phyloP scores from a whole-genome alignment of 2,329 filamentous ascomycete species.

The Penicillium capsulatum region DNA sequence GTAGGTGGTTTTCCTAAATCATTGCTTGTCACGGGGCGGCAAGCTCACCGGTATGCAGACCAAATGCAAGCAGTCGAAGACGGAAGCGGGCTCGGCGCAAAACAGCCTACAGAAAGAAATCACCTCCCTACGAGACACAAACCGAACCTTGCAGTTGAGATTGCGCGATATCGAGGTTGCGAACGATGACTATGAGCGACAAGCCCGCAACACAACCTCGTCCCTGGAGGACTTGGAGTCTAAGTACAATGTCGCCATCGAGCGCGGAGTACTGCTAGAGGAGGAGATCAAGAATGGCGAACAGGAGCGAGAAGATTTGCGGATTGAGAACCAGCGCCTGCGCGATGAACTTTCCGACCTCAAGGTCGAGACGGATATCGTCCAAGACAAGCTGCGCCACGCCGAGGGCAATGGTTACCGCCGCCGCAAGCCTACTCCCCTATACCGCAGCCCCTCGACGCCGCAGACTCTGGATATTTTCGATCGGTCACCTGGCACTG shows the following conservation, averaged over 20 bases:
- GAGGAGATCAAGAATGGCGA: conserved; percentile 90
- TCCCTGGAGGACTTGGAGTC: conserved; percentile 95
- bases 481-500: conserved; percentile 73
- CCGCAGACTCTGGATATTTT: conserved; percentile 66
- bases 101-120: conserved; percentile 91
- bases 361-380: conserved; percentile 90
- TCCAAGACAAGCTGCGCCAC: conserved; percentile 87
- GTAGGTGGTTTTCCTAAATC: conserved; percentile 45
- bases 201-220: conserved; percentile 91
- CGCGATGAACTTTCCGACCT: conserved; percentile 88
- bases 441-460: conserved; percentile 47
- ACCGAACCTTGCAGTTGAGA: conserved; percentile 74
- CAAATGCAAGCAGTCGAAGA: conserved; percentile 94
- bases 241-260: conserved; percentile 93
- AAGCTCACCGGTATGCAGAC: conserved; percentile 51
- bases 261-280: conserved; percentile 86
- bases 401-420: conserved; percentile 52
- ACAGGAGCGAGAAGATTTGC: conserved; percentile 80
- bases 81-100: conserved; percentile 79
- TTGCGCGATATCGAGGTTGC: conserved; percentile 94
- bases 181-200: conserved; percentile 96
- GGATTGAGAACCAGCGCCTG: conserved; percentile 85
- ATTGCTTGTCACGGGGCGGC: neutral
- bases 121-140: conserved; percentile 79
- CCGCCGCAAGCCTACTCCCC: conserved; percentile 49